A percentile compares a stretch with the other conserved stretches of the same genome.
These are phyloP conservation scores for Pyrenula massariospora DNA, from an alignment of 495 filamentous ascomycete species.

Conservation along the genomic window DNA sequence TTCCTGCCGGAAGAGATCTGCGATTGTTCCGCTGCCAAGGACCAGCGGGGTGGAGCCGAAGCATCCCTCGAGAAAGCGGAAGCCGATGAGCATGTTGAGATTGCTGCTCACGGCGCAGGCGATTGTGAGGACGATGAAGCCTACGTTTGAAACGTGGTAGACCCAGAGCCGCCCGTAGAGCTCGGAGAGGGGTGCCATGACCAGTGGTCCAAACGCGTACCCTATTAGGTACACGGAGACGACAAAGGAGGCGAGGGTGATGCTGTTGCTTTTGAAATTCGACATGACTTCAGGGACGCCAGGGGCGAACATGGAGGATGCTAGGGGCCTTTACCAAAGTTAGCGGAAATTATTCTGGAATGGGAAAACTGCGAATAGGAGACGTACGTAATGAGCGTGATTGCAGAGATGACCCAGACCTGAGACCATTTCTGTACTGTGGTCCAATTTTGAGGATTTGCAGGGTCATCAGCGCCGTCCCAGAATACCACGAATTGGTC, in stretches of 20 bases:
- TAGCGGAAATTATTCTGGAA: neutral
- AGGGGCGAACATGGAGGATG: slow-evolving; percentile 64
- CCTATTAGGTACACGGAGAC: slow-evolving; percentile 44
- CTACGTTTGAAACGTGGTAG: slow-evolving; percentile 36
- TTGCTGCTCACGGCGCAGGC: slow-evolving; percentile 44
- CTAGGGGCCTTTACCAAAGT: neutral
- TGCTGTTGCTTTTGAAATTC: slow-evolving; percentile 46
- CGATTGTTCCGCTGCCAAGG: slow-evolving; percentile 24
- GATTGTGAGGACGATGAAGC: slow-evolving; percentile 45
- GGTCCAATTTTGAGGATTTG: slow-evolving; percentile 47
- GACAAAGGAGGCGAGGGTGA: slow-evolving; percentile 43
- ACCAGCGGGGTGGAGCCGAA: slow-evolving; percentile 40
- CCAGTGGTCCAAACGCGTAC: slow-evolving; percentile 39
- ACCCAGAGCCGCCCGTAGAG: slow-evolving; percentile 49
- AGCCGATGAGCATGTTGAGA: slow-evolving; percentile 39
- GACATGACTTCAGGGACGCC: slow-evolving; percentile 38
- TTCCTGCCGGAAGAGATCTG: slow-evolving; percentile 38
- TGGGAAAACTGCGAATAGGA: slow-evolving; percentile 13
- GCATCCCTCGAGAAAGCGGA: slow-evolving; percentile 44
- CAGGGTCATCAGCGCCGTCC: slow-evolving; percentile 34
- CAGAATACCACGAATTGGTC: slow-evolving; percentile 14
- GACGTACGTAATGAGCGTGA: slow-evolving; percentile 44
- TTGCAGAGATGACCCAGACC: slow-evolving; percentile 36
- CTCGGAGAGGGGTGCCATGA: slow-evolving; percentile 53
- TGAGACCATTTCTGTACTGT: slow-evolving; percentile 49